Conservation (phyloP, 768 basidiomycete genomes). For the Strobilomyces echinocephalus region DNA sequence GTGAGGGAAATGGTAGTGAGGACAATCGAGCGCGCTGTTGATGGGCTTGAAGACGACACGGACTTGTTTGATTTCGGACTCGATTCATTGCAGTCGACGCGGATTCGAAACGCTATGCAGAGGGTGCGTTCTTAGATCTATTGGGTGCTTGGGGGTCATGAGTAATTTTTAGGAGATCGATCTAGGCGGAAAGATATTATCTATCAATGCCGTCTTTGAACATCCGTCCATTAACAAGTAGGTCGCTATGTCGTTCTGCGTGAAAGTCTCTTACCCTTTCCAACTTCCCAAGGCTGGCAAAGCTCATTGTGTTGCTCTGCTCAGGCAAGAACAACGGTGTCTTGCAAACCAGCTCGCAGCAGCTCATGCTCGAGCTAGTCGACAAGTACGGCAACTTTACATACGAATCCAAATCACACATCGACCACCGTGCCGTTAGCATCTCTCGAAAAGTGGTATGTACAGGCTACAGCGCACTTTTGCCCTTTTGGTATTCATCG, state of each 20-base stretch:
- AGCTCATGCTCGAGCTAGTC: slow-evolving; percentile 44
- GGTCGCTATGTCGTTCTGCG: background rate
- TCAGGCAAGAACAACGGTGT: slow-evolving; percentile 25
- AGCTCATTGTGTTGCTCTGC: slow-evolving; percentile 35
- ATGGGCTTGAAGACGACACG: slow-evolving; percentile 25
- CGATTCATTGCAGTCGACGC: slow-evolving; percentile 49
- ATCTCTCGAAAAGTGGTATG: slow-evolving; percentile 15
- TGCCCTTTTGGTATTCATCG: background rate
- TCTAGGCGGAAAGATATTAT: slow-evolving; percentile 19
- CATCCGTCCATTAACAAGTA: slow-evolving; percentile 41
- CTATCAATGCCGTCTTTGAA: slow-evolving; percentile 43
- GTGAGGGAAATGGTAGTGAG: slow-evolving; percentile 16
- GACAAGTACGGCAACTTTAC: slow-evolving; percentile 34
- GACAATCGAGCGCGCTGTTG: slow-evolving; percentile 19
- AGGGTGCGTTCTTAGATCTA: slow-evolving; percentile 34
- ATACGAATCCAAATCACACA: background rate
- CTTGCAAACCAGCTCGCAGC: slow-evolving; percentile 26
- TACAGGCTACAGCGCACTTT: background rate
- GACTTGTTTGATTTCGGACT: slow-evolving; percentile 48
- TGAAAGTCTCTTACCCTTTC: background rate
- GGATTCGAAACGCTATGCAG: slow-evolving; percentile 45
- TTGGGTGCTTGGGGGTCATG: slow-evolving; percentile 10
- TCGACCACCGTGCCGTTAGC: slow-evolving; percentile 5
- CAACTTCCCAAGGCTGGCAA: slow-evolving; percentile 35
- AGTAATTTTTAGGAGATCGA: slow-evolving; percentile 13